Evolutionary conservation across 148 eudicot genomes (phyloP), one percentile per base, ranked within the genome.

Genomic region (Vaccinium macrocarpon): DNA sequence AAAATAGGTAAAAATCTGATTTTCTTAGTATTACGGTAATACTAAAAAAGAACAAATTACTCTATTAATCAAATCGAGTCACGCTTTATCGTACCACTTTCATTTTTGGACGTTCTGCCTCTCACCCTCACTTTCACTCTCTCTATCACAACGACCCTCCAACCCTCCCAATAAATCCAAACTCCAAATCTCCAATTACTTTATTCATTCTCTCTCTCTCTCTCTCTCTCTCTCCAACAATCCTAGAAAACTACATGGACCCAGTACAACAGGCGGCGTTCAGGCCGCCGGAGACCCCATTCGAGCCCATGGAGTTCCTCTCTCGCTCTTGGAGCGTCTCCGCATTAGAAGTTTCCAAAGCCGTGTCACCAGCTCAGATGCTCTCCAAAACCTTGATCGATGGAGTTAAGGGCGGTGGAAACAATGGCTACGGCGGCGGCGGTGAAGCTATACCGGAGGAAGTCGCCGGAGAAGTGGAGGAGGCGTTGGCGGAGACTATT

Each of bases 271-370:
- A 85, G 16, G 84, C 85, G 8, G 14, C 81, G 6, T 91, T 87
- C 85, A 87, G 90, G 84, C 99, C 99, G 2, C 97, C 95, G 10
- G 98, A 94, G 82, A 93, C 96, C 1, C 98, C 99, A 0, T 84
- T 72, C 2, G 99, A 95, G 82, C 92, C 99, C 8, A 96, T 96
- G 99, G 98, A 96, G 91, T 96, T 91, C 32, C 90, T 96, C 3
- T 94, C 99, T 2, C 93, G 99, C 9, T 96, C 99, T 0, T 96
- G 99, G 99, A 94, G 98, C 70, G 81, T 91, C 8, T 96, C 99
- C 0, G 97, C 99, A 38, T 73, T 85, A 5, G 93, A 96, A 78
- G 88, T 96, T 11, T 93, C 99, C 64, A 92, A 91, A 85, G 91
- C 95, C 8, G 57, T 96, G 11, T 85, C 96, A 1, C 95, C 91